Conservation (phyloP, 139 green algal species). For the Spirogloea muscicola region DNA sequence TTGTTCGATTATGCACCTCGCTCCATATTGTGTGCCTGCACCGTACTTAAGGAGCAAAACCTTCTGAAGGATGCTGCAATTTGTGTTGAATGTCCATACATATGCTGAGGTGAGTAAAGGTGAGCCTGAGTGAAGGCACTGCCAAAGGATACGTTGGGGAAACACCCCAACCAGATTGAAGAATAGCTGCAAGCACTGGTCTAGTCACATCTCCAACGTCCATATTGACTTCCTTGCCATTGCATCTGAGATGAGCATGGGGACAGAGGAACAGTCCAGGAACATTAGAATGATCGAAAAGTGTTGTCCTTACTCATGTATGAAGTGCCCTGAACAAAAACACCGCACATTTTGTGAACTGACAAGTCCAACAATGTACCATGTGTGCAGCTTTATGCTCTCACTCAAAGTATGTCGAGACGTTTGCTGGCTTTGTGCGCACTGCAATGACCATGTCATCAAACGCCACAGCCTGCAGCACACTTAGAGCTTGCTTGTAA, state of each 20-base stretch:
- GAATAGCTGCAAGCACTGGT: conserved; percentile 24
- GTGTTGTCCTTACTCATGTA: too few relatives aligned
- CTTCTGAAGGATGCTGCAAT: background rate
- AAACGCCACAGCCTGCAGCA: conserved; percentile 30
- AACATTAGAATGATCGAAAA: too few relatives aligned
- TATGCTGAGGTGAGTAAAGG: background rate
- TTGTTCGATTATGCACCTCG: conserved; percentile 17
- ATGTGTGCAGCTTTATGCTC: too few relatives aligned
- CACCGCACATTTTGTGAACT: too few relatives aligned
- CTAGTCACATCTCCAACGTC: conserved; percentile 19
- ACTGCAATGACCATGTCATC: conserved; percentile 45
- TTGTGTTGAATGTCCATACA: background rate
- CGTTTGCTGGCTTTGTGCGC: conserved; percentile 10
- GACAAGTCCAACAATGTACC: too few relatives aligned
- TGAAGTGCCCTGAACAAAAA: too few relatives aligned
- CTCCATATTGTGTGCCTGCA: conserved; percentile 24
- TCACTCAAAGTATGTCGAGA: too few relatives aligned
- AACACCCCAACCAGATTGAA: conserved; percentile 37
- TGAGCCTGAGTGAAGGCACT: background rate
- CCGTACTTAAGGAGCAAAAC: background rate
- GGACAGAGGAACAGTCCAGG: too few relatives aligned
- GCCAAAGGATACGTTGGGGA: conserved; percentile 7
- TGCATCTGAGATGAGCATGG: conserved; percentile 12
- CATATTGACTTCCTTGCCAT: background rate
- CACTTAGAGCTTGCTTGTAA: too few relatives aligned